phyloP scores from a whole-genome alignment of 2,329 filamentous ascomycete genomes.

The Plectosphaerella cucumerina region DNA sequence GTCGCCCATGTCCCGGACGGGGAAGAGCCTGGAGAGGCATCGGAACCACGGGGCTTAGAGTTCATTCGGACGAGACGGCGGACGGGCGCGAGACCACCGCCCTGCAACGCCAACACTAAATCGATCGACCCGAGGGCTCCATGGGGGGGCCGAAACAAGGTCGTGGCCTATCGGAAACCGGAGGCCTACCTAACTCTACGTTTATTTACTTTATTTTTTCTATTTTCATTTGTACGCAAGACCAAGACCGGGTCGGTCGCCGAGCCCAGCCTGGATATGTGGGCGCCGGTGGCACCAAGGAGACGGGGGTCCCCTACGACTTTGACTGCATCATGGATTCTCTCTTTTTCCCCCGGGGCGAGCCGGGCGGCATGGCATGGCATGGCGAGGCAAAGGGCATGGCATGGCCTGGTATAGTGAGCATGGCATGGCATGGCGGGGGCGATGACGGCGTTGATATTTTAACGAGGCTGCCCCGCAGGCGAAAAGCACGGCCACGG shows the following conservation, averaged over 20 bases:
- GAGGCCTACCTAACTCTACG: neutral
- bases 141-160: no score
- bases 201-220: no score
- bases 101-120: no score
- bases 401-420: neutral
- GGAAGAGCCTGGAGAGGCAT: constrained; percentile 9
- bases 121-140: no score
- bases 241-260: neutral
- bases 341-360: neutral
- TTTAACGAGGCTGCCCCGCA: no score
- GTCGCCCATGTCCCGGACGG: constrained; percentile 5
- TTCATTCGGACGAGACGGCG: no score
- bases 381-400: neutral
- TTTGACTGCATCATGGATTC: neutral
- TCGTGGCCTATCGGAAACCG: no score
- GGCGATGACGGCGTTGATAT: no score
- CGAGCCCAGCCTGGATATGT: neutral
- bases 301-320: neutral
- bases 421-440: no score
- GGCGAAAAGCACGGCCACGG: no score
- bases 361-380: neutral
- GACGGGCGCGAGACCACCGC: no score
- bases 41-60: constrained; percentile 4
- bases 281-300: neutral
- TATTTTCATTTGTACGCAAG: neutral